These are phyloP conservation scores for Tuber melanosporum DNA, from an alignment of 495 filamentous ascomycete species.

Conservation along the genomic window DNA sequence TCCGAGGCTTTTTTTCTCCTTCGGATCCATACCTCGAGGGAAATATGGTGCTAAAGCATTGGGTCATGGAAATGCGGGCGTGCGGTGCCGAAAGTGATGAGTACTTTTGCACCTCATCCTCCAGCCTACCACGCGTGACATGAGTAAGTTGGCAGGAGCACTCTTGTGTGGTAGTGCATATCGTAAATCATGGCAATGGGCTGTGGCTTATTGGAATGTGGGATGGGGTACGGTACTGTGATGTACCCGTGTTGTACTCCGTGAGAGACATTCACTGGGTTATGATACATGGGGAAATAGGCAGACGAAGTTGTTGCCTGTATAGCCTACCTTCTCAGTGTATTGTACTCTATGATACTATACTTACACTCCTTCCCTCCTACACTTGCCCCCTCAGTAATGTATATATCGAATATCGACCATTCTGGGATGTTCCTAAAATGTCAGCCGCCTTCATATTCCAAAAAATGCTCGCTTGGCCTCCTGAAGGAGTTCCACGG, in stretches of 20 bases:
- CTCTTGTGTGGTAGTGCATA: background rate
- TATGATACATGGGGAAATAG: conserved; percentile 3
- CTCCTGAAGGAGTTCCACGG: conserved; percentile 15
- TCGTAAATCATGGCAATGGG: background rate
- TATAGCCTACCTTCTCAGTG: background rate
- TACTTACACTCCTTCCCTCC: conserved; percentile 1
- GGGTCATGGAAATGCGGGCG: background rate
- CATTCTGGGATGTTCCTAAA: conserved; percentile 10
- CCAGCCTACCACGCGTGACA: background rate
- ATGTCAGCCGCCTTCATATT: conserved; percentile 28
- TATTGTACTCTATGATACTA: background rate
- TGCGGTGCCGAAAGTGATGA: background rate
- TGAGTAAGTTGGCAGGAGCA: background rate
- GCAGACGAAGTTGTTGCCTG: conserved; percentile 10
- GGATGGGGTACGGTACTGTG: background rate
- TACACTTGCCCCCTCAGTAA: conserved; percentile 12
- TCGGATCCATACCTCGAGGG: background rate
- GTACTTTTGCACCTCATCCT: background rate
- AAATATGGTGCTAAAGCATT: background rate
- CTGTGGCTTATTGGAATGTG: background rate
- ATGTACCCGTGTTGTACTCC: background rate
- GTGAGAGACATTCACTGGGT: background rate
- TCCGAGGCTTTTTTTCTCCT: background rate
- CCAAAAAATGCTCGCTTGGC: conserved; percentile 29
- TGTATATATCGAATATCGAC: background rate